Percentiles rank a stretch among this genome's conserved stretches.
Evolutionary conservation across 495 filamentous ascomycete genomes (phyloP).

Genomic region (Aspergillus campestris): DNA sequence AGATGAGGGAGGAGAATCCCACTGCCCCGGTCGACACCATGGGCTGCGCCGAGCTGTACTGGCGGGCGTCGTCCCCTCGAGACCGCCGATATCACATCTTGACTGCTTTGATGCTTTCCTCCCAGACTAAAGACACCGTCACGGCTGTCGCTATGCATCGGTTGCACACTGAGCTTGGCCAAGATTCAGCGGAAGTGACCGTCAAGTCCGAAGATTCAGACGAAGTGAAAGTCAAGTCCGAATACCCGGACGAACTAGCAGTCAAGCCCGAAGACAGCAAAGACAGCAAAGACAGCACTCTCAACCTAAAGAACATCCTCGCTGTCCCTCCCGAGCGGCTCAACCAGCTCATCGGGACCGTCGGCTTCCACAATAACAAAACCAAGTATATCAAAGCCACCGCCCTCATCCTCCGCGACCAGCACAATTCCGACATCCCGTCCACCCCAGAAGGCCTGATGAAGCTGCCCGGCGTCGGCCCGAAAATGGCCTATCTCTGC

Average conservation of each 20-base stretch:
- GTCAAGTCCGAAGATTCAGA: slow-evolving; percentile 10
- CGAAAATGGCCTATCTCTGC: slow-evolving; percentile 96
- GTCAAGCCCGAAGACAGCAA: slow-evolving; percentile 15
- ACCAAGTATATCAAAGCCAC: slow-evolving; percentile 79
- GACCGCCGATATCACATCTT: slow-evolving; percentile 88
- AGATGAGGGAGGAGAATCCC: slow-evolving; percentile 67
- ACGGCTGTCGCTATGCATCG: slow-evolving; percentile 77
- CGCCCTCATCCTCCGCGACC: slow-evolving; percentile 62
- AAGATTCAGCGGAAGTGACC: slow-evolving; percentile 12
- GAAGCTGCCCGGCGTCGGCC: slow-evolving; percentile 82
- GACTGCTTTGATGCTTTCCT: slow-evolving; percentile 89
- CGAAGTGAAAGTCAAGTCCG: slow-evolving; percentile 11
- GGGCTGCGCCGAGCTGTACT: slow-evolving; percentile 76
- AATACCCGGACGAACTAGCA: no score
- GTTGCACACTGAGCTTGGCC: slow-evolving; percentile 63
- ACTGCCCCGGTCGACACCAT: slow-evolving; percentile 92
- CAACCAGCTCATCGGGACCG: slow-evolving; percentile 70
- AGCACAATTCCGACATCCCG: slow-evolving; percentile 71
- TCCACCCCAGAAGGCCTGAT: slow-evolving; percentile 68
- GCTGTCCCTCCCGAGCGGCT: slow-evolving; percentile 58
- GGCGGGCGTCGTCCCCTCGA: slow-evolving; percentile 28
- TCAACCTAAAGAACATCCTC: slow-evolving; percentile 75
- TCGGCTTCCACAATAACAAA: slow-evolving; percentile 97
- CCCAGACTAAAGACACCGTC: slow-evolving; percentile 92
- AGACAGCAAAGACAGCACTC: slow-evolving; percentile 36